A percentile compares a stretch with the other conserved stretches of the same genome.
Evolutionary conservation across 2,329 filamentous ascomycete species (phyloP).

Genomic region (Stagonosporopsis chrysanthemi): DNA sequence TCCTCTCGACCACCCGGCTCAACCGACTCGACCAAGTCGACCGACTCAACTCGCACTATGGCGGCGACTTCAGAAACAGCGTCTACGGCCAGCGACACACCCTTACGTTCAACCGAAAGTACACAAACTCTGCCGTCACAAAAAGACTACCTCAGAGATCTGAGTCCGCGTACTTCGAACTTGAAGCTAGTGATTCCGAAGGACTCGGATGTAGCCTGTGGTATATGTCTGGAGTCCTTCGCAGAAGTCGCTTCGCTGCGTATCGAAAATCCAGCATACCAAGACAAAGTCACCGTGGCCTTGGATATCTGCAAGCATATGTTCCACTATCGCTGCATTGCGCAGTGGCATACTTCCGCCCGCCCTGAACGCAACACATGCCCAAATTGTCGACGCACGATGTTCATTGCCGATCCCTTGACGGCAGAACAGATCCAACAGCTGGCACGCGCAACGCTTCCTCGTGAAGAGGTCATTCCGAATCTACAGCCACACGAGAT

Average conservation of each 20-base stretch:
- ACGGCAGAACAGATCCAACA: background rate
- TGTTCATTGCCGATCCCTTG: conserved; percentile 5
- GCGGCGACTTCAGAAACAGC: background rate
- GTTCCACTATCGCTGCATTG: background rate
- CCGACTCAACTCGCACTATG: background rate
- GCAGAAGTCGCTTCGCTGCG: background rate
- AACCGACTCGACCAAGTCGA: background rate
- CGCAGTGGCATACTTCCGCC: background rate
- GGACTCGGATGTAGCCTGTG: background rate
- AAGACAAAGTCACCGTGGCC: background rate
- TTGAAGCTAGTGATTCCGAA: background rate
- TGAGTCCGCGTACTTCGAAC: background rate
- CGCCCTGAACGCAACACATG: conserved; percentile 9
- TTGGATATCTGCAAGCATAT: background rate
- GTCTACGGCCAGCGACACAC: background rate
- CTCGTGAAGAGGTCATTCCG: background rate
- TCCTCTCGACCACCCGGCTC: no score
- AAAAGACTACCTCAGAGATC: background rate
- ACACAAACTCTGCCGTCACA: background rate
- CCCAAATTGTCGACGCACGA: conserved; percentile 3
- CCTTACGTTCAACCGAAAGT: background rate
- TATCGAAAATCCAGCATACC: no score
- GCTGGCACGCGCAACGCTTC: background rate
- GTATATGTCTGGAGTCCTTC: background rate
- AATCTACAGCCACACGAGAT: background rate